phyloP scores from a whole-genome alignment of 306 rosid species.

The Cucurbita moschata region DNA sequence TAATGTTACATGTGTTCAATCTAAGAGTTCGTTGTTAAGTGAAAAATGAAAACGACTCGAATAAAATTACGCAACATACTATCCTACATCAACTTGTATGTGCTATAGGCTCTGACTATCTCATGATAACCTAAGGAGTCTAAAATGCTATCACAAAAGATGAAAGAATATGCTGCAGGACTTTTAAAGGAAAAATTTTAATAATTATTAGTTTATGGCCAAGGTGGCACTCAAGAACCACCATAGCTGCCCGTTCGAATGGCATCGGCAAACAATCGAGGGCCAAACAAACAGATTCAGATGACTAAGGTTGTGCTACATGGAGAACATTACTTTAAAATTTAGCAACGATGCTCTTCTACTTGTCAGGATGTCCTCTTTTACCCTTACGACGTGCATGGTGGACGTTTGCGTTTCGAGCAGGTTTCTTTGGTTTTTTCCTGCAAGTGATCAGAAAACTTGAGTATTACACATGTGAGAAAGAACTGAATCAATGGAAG shows the following conservation, averaged over 20 bases:
- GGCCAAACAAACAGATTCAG: slow-evolving; percentile 1
- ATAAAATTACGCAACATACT: background rate
- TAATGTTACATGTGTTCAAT: background rate
- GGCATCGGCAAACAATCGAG: background rate
- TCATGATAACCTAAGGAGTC: background rate
- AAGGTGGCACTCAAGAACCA: background rate
- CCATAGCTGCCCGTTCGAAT: background rate
- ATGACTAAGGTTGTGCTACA: background rate
- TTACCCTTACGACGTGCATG: slow-evolving; percentile 66
- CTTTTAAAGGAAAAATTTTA: background rate
- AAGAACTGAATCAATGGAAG: background rate
- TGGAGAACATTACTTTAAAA: background rate
- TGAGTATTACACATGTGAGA: background rate
- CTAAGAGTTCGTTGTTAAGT: background rate
- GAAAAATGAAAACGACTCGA: background rate
- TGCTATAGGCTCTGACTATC: background rate
- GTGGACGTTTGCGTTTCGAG: slow-evolving; percentile 27
- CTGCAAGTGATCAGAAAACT: slow-evolving; percentile 21
- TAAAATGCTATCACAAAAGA: slow-evolving; percentile 1
- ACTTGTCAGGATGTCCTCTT: slow-evolving; percentile 69
- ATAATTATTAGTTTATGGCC: background rate
- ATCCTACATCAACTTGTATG: background rate
- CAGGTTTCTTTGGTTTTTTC: slow-evolving; percentile 45
- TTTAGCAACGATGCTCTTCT: slow-evolving; percentile 7
- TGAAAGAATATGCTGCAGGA: background rate